A percentile compares a stretch with the other conserved stretches of the same genome.
Evolutionary conservation across 2,329 filamentous ascomycete genomes (phyloP).

Genomic region (Podosphaera leucotricha): DNA sequence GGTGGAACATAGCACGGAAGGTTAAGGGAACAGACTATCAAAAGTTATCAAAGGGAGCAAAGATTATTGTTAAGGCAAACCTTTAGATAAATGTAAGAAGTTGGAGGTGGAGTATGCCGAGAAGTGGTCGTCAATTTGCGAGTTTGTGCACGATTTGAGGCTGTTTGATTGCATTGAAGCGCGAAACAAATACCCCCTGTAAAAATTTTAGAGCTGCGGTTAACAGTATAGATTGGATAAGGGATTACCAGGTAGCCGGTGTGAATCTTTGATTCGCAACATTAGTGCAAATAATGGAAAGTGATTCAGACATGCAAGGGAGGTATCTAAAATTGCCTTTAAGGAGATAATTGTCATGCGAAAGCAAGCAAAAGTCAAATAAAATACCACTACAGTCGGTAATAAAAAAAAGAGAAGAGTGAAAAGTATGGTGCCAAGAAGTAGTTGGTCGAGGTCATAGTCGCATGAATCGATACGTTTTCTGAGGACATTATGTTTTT

Average conservation of each 20-base stretch:
- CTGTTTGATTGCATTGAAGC: conserved; percentile 43
- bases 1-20: conserved; percentile 84
- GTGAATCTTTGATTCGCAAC: conserved; percentile 81
- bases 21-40: conserved; percentile 62
- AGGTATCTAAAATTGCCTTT: conserved; percentile 76
- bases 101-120: conserved; percentile 21
- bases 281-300: conserved; percentile 95
- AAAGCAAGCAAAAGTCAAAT: conserved; percentile 82
- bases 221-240: background rate
- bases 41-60: conserved; percentile 5
- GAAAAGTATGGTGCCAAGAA: conserved; percentile 90
- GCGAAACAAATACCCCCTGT: conserved; percentile 71
- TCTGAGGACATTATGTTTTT: conserved; percentile 89
- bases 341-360: conserved; percentile 86
- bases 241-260: conserved; percentile 53
- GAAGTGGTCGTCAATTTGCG: background rate
- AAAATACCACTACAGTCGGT: conserved; percentile 89
- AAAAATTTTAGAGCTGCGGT: conserved; percentile 3
- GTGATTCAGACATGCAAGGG: conserved; percentile 84
- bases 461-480: conserved; percentile 98
- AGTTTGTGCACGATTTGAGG: background rate
- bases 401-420: conserved; percentile 86
- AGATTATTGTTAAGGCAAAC: conserved; percentile 20
- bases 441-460: conserved; percentile 89
- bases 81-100: conserved; percentile 70